These are phyloP conservation scores for Sugiyamaella mastotermitis DNA, from an alignment of 805 yeast genomes.

Conservation along the genomic window DNA sequence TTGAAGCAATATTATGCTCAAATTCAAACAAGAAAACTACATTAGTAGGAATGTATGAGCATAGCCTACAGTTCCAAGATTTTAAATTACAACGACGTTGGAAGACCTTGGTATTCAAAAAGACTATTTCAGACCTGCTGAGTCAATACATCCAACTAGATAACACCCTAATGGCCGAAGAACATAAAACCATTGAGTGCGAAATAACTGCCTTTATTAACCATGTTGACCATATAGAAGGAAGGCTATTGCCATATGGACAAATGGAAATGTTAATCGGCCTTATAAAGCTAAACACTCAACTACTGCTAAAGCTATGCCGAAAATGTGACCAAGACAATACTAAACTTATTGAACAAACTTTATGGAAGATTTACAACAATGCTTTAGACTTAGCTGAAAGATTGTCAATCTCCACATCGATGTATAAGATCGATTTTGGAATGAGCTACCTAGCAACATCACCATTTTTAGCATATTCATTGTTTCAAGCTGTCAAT, in stretches of 20 bases:
- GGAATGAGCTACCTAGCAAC: constrained; percentile 6
- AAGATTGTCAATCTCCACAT: not conserved
- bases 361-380: not conserved
- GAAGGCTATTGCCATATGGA: constrained; percentile 6
- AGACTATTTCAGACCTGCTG: constrained; percentile 1
- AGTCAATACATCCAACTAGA: constrained; percentile 1
- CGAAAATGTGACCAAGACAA: not conserved
- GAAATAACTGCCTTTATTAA: constrained; percentile 3
- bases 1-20: constrained; percentile 3
- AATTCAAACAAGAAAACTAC: constrained; percentile 1
- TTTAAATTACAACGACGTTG: constrained; percentile 5
- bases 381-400: not conserved
- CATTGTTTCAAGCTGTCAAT: constrained; percentile 4
- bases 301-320: constrained; percentile 1
- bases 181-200: constrained; percentile 1
- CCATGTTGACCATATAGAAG: constrained; percentile 6
- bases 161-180: not conserved
- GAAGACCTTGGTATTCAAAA: constrained; percentile 1
- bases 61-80: constrained; percentile 3
- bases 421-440: not conserved
- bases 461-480: constrained; percentile 1
- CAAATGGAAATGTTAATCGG: constrained; percentile 7
- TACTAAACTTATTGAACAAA: not conserved
- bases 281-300: constrained; percentile 8
- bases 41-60: not conserved